Evolutionary conservation across 176 grass and related monocot species (phyloP).

Genomic region (Eragrostis nindensis): DNA sequence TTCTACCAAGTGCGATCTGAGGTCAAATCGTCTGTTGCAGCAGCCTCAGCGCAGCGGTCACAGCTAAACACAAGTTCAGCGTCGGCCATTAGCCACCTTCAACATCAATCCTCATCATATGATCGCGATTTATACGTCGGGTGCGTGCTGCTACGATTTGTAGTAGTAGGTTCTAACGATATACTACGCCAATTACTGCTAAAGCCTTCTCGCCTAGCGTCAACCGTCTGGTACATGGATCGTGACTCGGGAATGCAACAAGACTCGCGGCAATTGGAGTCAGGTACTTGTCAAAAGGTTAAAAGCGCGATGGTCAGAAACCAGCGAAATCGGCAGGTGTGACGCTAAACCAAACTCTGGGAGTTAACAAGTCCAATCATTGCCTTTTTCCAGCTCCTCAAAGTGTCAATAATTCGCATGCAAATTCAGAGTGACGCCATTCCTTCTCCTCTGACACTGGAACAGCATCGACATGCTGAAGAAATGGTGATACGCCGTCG

Average conservation of each 20-base stretch:
- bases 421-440: constrained; percentile 1
- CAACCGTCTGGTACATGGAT: neutral
- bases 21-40: neutral
- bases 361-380: constrained; percentile 50
- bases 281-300: neutral
- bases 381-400: constrained; percentile 22
- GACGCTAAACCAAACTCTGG: constrained; percentile 7
- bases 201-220: neutral
- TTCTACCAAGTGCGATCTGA: constrained; percentile 34
- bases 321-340: neutral
- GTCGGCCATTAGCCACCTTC: constrained; percentile 15
- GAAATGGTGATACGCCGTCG: constrained; percentile 17
- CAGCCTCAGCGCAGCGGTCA: neutral
- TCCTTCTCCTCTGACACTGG: constrained; percentile 32
- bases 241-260: constrained; percentile 29
- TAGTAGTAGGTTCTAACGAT: neutral
- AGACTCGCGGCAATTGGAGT: constrained; percentile 1
- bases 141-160: neutral
- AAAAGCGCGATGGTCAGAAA: neutral
- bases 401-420: constrained; percentile 35
- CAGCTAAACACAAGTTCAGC: constrained; percentile 19
- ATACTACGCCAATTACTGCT: neutral
- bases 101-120: neutral
- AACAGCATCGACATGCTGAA: neutral
- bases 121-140: neutral